phyloP scores from a whole-genome alignment of 2,329 filamentous ascomycete species.

The Fusarium irregulare region DNA sequence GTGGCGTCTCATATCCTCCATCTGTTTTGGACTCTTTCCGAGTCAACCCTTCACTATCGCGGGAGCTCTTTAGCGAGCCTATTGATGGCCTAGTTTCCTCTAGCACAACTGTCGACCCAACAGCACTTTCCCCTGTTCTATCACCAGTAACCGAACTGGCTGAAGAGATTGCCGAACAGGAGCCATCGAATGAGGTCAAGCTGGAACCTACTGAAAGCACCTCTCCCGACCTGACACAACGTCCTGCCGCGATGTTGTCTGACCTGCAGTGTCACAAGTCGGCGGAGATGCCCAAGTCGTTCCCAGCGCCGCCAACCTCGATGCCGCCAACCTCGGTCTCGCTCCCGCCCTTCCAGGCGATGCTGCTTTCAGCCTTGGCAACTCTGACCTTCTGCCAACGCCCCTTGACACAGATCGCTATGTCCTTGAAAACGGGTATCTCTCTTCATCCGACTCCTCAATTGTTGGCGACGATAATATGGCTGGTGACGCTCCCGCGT shows the following conservation, averaged over 20 bases:
- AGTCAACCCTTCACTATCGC: conserved; percentile 66
- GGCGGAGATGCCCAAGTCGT: conserved; percentile 68
- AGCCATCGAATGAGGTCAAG: conserved; percentile 41
- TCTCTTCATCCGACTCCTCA: conserved; percentile 76
- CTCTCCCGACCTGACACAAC: conserved; percentile 97
- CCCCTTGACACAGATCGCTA: conserved; percentile 78
- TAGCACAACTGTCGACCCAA: conserved; percentile 68
- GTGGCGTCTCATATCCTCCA: conserved; percentile 55
- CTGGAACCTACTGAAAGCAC: conserved; percentile 49
- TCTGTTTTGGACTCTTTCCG: conserved; percentile 56
- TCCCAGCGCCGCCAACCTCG: conserved; percentile 57
- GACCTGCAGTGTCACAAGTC: conserved; percentile 99
- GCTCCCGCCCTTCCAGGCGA: conserved; percentile 67
- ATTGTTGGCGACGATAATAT: conserved; percentile 75
- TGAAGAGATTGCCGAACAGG: conserved; percentile 47
- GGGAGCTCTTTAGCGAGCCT: conserved; percentile 63
- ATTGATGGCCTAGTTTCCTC: conserved; percentile 56
- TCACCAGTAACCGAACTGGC: conserved; percentile 61
- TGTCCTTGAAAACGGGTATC: conserved; percentile 80
- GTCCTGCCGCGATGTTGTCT: conserved; percentile 99
- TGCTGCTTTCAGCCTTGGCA: conserved; percentile 74
- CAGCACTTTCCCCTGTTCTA: conserved; percentile 69
- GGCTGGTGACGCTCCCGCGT: conserved; percentile 68
- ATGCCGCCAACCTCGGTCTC: conserved; percentile 56
- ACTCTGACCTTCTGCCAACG: conserved; percentile 76